These are phyloP conservation scores for Paramecium octaurelia DNA, from an alignment of 73 alveolate species.

Conservation along the genomic window DNA sequence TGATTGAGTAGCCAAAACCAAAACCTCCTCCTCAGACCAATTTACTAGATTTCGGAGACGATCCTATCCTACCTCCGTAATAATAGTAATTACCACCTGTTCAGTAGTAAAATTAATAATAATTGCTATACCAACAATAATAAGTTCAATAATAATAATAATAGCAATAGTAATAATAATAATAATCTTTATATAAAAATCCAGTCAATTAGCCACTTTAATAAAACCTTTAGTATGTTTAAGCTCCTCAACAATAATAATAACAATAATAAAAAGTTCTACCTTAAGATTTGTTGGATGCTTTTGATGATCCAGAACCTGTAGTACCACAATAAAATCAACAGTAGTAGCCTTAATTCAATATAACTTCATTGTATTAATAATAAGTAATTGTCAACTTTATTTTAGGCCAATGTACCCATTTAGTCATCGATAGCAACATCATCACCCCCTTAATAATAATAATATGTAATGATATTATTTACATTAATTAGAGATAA, in stretches of 20 bases:
- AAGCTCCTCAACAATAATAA: neutral
- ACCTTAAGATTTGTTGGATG: conserved; percentile 24
- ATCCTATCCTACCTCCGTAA: neutral
- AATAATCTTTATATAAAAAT: neutral
- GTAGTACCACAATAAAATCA: neutral
- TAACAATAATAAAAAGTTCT: neutral
- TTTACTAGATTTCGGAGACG: conserved; percentile 3
- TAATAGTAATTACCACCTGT: neutral
- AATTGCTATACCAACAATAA: neutral
- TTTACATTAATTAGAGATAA: neutral
- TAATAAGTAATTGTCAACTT: neutral
- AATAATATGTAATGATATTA: neutral
- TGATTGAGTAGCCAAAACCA: neutral
- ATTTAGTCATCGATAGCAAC: neutral
- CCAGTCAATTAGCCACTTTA: neutral
- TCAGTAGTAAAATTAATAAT: neutral
- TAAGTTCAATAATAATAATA: neutral
- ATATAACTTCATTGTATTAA: neutral
- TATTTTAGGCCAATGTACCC: neutral
- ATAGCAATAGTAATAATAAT: neutral
- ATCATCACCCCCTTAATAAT: neutral
- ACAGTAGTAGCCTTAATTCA: neutral
- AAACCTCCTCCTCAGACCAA: neutral
- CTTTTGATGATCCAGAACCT: conserved; percentile 22
- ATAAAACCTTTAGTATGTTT: neutral